Percentiles rank a stretch among this genome's conserved stretches.
phyloP scores from a whole-genome alignment of 352 stramenopile species.

The Globisporangium okanoganense region DNA sequence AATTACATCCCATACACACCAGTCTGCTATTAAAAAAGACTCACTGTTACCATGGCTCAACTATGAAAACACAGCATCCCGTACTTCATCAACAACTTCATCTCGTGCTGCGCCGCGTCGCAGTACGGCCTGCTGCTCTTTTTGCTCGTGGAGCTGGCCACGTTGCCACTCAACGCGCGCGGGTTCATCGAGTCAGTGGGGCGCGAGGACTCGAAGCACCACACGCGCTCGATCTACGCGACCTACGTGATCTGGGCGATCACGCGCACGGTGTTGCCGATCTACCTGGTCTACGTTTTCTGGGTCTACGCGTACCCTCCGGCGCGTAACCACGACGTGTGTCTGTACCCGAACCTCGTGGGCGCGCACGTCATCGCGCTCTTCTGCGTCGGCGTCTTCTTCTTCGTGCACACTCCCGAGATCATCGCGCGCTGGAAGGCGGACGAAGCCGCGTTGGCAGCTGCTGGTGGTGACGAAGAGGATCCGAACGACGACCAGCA shows the following conservation, averaged over 20 bases:
- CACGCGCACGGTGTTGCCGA: slow-evolving; percentile 62
- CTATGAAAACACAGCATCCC: slow-evolving; percentile 49
- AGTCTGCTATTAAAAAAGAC: neutral
- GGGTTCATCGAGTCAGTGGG: slow-evolving; percentile 75
- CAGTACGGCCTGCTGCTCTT: slow-evolving; percentile 78
- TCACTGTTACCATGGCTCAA: neutral
- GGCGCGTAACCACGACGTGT: slow-evolving; percentile 69
- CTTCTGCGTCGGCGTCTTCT: slow-evolving; percentile 80
- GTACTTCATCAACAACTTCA: slow-evolving; percentile 87
- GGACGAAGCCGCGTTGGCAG: slow-evolving; percentile 15
- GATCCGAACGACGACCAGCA: slow-evolving; percentile 14
- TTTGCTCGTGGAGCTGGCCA: slow-evolving; percentile 76
- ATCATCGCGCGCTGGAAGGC: slow-evolving; percentile 36
- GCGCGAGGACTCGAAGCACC: slow-evolving; percentile 52
- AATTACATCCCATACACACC: neutral
- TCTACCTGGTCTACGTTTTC: slow-evolving; percentile 75
- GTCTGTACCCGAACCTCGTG: slow-evolving; percentile 73
- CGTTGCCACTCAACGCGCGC: slow-evolving; percentile 67
- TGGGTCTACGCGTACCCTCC: slow-evolving; percentile 71
- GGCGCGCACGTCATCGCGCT: slow-evolving; percentile 75
- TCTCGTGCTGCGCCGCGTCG: slow-evolving; percentile 70
- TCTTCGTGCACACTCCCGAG: slow-evolving; percentile 78
- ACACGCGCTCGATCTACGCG: slow-evolving; percentile 66
- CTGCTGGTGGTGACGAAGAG: slow-evolving; percentile 22
- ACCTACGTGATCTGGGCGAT: slow-evolving; percentile 78